These are phyloP conservation scores for Candida krabiensis DNA, from an alignment of 805 yeast genomes.

Conservation along the genomic window DNA sequence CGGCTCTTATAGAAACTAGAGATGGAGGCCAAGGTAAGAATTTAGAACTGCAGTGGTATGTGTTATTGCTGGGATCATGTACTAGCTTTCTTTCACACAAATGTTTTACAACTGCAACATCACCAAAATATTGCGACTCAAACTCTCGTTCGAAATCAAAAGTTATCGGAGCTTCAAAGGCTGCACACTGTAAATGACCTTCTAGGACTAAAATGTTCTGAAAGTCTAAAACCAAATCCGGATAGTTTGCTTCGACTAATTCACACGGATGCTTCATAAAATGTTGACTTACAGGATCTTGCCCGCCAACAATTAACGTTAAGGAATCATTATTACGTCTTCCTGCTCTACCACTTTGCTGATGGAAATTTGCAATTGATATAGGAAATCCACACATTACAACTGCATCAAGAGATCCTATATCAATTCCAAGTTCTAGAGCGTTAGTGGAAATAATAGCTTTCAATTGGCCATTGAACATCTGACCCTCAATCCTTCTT, in stretches of 20 bases:
- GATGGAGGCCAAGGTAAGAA: slow-evolving; percentile 83
- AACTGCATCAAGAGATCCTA: slow-evolving; percentile 90
- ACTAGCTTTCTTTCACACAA: slow-evolving; percentile 37
- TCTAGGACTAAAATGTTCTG: slow-evolving; percentile 65
- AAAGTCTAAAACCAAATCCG: slow-evolving; percentile 59
- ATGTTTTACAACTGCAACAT: slow-evolving; percentile 25
- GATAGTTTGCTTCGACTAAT: slow-evolving; percentile 52
- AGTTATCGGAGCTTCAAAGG: slow-evolving; percentile 73
- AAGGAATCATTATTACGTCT: slow-evolving; percentile 82
- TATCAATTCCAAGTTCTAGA: slow-evolving; percentile 91
- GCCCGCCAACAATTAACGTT: slow-evolving; percentile 80
- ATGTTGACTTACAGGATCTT: slow-evolving; percentile 83
- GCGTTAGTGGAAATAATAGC: slow-evolving; percentile 97
- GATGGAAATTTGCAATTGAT: slow-evolving; percentile 84
- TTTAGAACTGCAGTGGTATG: slow-evolving; percentile 54
- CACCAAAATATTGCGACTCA: slow-evolving; percentile 61
- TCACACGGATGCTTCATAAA: slow-evolving; percentile 70
- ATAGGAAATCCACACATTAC: slow-evolving; percentile 91
- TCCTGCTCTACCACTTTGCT: slow-evolving; percentile 97
- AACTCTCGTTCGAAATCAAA: slow-evolving; percentile 34
- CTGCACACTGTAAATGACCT: slow-evolving; percentile 92
- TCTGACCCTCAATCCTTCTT: slow-evolving; percentile 80
- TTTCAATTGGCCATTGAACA: slow-evolving; percentile 82
- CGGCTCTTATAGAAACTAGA: slow-evolving; percentile 75
- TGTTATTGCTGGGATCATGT: slow-evolving; percentile 41